Conservation (phyloP, 768 basidiomycete species). For the Scleroderma bovista region DNA sequence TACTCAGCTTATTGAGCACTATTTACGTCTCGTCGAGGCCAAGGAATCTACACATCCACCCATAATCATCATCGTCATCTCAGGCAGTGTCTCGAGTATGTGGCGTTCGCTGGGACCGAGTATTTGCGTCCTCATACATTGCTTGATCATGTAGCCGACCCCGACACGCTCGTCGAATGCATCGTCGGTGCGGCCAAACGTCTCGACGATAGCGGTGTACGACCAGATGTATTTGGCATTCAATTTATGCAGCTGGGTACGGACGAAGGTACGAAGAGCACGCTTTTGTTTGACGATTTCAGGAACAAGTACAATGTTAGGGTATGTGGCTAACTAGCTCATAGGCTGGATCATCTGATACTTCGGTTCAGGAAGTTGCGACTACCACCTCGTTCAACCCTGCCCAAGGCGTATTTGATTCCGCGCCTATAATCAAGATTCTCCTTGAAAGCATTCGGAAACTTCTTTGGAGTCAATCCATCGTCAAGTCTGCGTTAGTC, state of each 20-base stretch:
- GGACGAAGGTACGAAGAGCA: constrained; percentile 31
- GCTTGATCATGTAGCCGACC: constrained; percentile 20
- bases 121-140: not conserved
- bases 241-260: constrained; percentile 45
- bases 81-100: constrained; percentile 37
- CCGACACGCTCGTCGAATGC: constrained; percentile 17
- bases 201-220: constrained; percentile 33
- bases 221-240: constrained; percentile 36
- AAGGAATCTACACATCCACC: constrained; percentile 28
- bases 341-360: too few species aligned
- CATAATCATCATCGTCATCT: constrained; percentile 33
- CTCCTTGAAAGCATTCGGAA: constrained; percentile 24
- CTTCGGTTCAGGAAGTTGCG: constrained; percentile 40
- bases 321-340: constrained; percentile 14
- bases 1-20: constrained; percentile 31
- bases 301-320: constrained; percentile 25
- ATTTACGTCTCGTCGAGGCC: constrained; percentile 29
- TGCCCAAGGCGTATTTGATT: constrained; percentile 24
- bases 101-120: not conserved
- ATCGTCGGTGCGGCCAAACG: constrained; percentile 35
- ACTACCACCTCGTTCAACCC: constrained; percentile 29
- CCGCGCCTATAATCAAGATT: constrained; percentile 32
- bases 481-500: too few species aligned
- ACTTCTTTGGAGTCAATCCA: too few species aligned
- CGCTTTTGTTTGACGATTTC: constrained; percentile 38